Base-by-base conservation (phyloP, 257 asterid genomes). In the Thymus quinquecostatus region DNA sequence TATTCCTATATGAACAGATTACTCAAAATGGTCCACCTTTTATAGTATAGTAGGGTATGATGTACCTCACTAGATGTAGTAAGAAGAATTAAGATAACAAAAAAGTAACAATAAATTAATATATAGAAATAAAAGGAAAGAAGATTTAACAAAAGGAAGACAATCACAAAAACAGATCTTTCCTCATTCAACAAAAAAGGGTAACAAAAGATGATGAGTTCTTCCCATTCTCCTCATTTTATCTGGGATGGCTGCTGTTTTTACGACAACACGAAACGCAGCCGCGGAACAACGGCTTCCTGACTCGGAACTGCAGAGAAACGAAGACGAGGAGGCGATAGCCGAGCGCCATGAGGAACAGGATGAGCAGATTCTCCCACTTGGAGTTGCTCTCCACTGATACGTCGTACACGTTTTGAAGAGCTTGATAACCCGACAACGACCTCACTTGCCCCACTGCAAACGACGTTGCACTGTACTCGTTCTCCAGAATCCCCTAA, bases 401-500 rank as follows among this genome's bases (percentile, higher is more conserved):
- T 80, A 84, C 70, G 10, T 92, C 94, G 29, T 92, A 95, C 1
- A 82, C 82, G 60, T 83, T 86, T 57, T 78, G 84, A 36, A 95
- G 91, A n/a, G 98, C 97, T 64, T 88, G 91, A 77, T 84, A 86
- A 59, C 99, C 99, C 2, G 98, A 75, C 70, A 95, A 80, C 21
- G 91, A 82, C 80, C 98, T 83, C 21, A 87, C 99, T 75, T 89
- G 88, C 83, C 99, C 99, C 36, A 89, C 96, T 0, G 96, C 94
- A 65, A 82, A 95, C 1, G 97, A 86, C 12, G 91, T 81, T 44
- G 90, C 96, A 0, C 78, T 51, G 72, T 83, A 95, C 88, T 95
- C 99, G 13, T 95, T 95, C 88, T 95, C 99, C 92, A 95, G 70
- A 5, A 95, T 78, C 50, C 99, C 99, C 99, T 95, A 87, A 21